phyloP scores from a whole-genome alignment of 306 rosid species.

The Canavalia gladiata region DNA sequence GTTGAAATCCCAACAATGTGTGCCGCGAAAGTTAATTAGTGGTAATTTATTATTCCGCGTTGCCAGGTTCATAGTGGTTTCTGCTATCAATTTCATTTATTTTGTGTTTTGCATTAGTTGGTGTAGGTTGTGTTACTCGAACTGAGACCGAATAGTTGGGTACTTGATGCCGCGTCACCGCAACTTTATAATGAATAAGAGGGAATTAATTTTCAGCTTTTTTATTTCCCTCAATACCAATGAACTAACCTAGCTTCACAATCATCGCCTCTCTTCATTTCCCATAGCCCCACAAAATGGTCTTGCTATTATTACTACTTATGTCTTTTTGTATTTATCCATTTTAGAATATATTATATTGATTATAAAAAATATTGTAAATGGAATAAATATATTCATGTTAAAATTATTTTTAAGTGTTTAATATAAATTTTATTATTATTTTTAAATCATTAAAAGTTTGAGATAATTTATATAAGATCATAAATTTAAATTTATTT shows the following conservation, averaged over 20 bases:
- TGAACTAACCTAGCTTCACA: not conserved
- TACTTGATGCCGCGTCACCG: not conserved
- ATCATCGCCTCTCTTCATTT: not conserved
- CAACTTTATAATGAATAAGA: not conserved
- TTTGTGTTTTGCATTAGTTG: slow-evolving; percentile 32
- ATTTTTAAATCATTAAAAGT: too few relatives aligned
- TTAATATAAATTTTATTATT: not conserved
- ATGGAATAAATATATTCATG: too few relatives aligned
- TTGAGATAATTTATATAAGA: too few relatives aligned
- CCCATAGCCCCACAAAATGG: too few relatives aligned
- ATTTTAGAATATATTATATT: not conserved
- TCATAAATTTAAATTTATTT: too few relatives aligned
- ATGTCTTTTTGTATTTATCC: not conserved
- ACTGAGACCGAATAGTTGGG: slow-evolving; percentile 36
- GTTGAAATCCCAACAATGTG: slow-evolving; percentile 11
- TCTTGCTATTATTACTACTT: too few relatives aligned
- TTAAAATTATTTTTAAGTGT: not conserved
- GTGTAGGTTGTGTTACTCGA: not conserved
- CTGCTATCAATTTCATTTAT: slow-evolving; percentile 23
- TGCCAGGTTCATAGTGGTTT: slow-evolving; percentile 26
- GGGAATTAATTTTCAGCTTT: not conserved
- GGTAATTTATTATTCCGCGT: slow-evolving; percentile 46
- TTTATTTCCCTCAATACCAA: not conserved
- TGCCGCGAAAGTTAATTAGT: slow-evolving; percentile 9
- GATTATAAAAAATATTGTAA: not conserved